These are phyloP conservation scores for Populus nigra DNA, from an alignment of 345 rosid species.

Conservation along the genomic window DNA sequence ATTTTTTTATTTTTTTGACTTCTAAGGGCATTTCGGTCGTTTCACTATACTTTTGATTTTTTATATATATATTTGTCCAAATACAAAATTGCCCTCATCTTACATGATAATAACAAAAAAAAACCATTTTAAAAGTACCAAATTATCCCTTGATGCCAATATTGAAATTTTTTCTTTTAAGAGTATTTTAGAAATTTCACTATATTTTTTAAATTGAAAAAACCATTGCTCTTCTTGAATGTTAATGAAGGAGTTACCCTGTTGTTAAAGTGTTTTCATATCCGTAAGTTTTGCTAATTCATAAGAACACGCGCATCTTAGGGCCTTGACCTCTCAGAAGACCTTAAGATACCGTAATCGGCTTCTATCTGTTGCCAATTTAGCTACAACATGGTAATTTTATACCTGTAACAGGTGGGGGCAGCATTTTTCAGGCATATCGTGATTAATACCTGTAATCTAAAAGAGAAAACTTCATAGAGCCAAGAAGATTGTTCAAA, in stretches of 20 bases:
- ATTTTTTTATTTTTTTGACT: too few relatives aligned
- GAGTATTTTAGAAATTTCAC: rapidly evolving
- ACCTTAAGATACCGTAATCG: conserved; percentile 90
- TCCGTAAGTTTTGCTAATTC: conserved; percentile 60
- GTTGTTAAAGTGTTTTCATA: conserved; percentile 90
- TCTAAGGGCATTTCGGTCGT: too few relatives aligned
- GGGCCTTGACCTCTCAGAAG: not conserved
- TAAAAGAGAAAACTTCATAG: not conserved
- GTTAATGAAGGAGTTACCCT: conserved; percentile 45
- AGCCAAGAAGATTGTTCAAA: not conserved
- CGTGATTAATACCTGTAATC: not conserved
- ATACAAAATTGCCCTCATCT: too few relatives aligned
- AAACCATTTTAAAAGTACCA: too few relatives aligned
- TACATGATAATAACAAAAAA: too few relatives aligned
- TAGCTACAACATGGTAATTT: conserved; percentile 78
- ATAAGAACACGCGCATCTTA: not conserved
- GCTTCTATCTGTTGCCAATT: conserved; percentile 66
- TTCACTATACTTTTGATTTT: too few relatives aligned
- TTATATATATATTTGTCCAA: too few relatives aligned
- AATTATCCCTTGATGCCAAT: too few relatives aligned
- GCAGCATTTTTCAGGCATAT: not conserved
- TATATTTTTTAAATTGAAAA: too few relatives aligned
- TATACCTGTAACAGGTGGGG: conserved; percentile 53
- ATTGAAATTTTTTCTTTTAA: too few relatives aligned
- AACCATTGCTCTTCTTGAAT: not conserved